These are phyloP conservation scores for Carallia brachiata DNA, from an alignment of 345 rosid genomes.

Conservation along the genomic window DNA sequence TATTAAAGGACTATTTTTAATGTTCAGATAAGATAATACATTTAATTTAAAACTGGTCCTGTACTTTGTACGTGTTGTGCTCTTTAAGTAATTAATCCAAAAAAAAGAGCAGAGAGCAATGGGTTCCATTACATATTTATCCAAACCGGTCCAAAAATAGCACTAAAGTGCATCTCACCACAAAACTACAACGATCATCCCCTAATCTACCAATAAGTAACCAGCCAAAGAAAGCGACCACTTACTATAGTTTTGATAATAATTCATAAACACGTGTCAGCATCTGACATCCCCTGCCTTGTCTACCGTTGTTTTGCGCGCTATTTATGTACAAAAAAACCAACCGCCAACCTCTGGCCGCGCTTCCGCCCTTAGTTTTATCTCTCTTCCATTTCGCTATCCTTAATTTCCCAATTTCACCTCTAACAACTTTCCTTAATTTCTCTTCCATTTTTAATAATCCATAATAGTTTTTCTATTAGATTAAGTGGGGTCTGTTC, in stretches of 20 bases:
- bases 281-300: neutral
- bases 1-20: no score
- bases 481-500: neutral
- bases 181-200: slow-evolving; percentile 9
- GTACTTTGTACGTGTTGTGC: no score
- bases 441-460: slow-evolving; percentile 2
- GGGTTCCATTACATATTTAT: neutral
- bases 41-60: no score
- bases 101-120: no score
- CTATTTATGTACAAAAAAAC: slow-evolving; percentile 14
- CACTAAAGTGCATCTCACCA: slow-evolving; percentile 1
- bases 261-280: slow-evolving; percentile 26
- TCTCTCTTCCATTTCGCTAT: neutral
- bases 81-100: no score
- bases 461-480: no score
- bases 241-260: no score
- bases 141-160: neutral
- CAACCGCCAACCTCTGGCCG: neutral
- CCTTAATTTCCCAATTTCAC: neutral
- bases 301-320: slow-evolving; percentile 11
- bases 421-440: neutral
- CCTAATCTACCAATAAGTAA: slow-evolving; percentile 4
- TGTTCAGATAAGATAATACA: no score
- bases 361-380: slow-evolving; percentile 24
- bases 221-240: neutral